These are phyloP conservation scores for Dichomitus squalens DNA, from an alignment of 1,284 basidiomycete species.

Conservation along the genomic window DNA sequence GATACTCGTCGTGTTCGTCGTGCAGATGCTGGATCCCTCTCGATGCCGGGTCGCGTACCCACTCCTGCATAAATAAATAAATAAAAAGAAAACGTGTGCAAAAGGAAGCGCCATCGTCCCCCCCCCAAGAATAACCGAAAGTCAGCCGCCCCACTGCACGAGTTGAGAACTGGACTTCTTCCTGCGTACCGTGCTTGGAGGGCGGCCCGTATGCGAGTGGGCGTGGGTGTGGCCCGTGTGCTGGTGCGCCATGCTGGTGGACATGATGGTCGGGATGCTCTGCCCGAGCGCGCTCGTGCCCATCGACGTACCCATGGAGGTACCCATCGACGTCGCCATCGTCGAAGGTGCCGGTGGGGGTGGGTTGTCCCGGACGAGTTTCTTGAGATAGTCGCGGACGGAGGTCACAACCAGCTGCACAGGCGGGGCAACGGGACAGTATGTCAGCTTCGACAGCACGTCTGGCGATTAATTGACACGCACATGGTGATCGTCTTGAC, in stretches of 20 bases:
- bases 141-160: constrained; percentile 16
- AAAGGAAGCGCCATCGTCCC: neutral
- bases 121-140: neutral
- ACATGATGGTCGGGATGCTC: constrained; percentile 20
- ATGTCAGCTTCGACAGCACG: neutral
- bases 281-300: constrained; percentile 20
- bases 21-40: constrained; percentile 12
- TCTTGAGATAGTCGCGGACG: constrained; percentile 70
- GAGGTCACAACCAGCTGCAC: constrained; percentile 65
- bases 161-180: constrained; percentile 18
- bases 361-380: constrained; percentile 46
- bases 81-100: neutral
- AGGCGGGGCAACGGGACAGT: neutral
- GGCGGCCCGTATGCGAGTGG: constrained; percentile 7
- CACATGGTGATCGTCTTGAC: constrained; percentile 77
- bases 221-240: constrained; percentile 9
- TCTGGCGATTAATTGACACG: constrained; percentile 28
- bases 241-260: constrained; percentile 11
- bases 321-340: constrained; percentile 24
- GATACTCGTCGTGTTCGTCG: constrained; percentile 16
- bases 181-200: constrained; percentile 25
- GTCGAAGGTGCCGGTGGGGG: constrained; percentile 21
- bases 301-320: constrained; percentile 21
- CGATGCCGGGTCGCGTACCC: constrained; percentile 20
- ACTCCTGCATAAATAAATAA: constrained; percentile 12